These are phyloP conservation scores for Asclepias syriaca DNA, from an alignment of 257 asterid species.

Conservation along the genomic window DNA sequence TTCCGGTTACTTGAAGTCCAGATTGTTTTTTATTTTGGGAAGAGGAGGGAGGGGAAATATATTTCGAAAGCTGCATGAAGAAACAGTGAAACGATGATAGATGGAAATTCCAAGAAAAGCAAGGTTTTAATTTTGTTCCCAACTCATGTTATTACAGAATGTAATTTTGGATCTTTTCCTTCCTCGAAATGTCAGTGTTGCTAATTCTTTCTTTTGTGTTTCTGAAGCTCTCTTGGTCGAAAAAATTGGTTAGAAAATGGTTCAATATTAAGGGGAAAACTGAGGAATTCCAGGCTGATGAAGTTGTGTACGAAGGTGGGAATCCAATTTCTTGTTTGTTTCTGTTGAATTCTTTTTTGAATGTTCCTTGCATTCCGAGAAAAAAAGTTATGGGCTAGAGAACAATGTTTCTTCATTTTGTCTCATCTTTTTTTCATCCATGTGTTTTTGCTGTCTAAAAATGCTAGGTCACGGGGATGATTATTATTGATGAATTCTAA, in stretches of 20 bases:
- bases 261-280: slow-evolving; percentile 78
- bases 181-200: slow-evolving; percentile 10
- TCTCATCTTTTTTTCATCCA: slow-evolving; percentile 35
- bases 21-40: slow-evolving; percentile 26
- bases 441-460: slow-evolving; percentile 25
- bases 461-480: not conserved
- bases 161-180: slow-evolving; percentile 6
- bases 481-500: slow-evolving; percentile 1
- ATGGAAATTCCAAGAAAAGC: slow-evolving; percentile 74
- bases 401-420: not conserved
- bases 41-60: slow-evolving; percentile 26
- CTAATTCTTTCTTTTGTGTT: slow-evolving; percentile 36
- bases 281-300: slow-evolving; percentile 66
- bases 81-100: slow-evolving; percentile 69
- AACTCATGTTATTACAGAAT: slow-evolving; percentile 15
- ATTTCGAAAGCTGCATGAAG: slow-evolving; percentile 57
- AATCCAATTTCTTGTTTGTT: slow-evolving; percentile 19
- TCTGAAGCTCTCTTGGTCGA: slow-evolving; percentile 93
- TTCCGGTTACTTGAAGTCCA: slow-evolving; percentile 15
- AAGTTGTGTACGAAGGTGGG: slow-evolving; percentile 71
- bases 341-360: not conserved
- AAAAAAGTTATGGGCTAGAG: not conserved
- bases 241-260: slow-evolving; percentile 74
- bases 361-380: not conserved
- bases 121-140: slow-evolving; percentile 45